Evolutionary conservation across 108 stramenopile species (phyloP), one percentile per base, ranked within the genome.

Genomic region (Skeletonema menzelii): DNA sequence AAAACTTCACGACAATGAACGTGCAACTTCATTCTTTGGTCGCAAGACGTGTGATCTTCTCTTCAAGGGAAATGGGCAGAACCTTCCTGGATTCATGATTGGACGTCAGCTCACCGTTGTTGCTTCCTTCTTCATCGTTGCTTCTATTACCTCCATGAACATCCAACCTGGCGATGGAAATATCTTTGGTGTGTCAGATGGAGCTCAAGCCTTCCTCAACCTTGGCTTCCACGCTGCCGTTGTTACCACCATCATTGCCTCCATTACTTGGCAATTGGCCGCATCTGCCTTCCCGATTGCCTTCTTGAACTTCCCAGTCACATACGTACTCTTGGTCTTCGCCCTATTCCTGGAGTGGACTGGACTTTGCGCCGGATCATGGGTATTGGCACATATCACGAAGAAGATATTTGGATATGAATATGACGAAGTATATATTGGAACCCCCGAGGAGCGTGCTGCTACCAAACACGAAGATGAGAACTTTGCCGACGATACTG

Each of bases 221-320:
- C 84, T 76, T 32, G 92, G 92, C 53, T 82, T 94, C 67, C 79
- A 89, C 27, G 92, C 90, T n/a, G 92, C 92, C 44, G 67, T 94
- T 72, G 89, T 88, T 49, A 88, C 90, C 26, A 93, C 92, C 53
- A 89, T 91, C 62, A 61, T 90, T 53, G 92, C 82, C 27, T 93
- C 88, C 65, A 87, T 93, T 61, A 60, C 78, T 0, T 93, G 92
- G 92, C 88, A 86, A 73, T 75, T 87, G 64, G 85, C 87, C 30
- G 91, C 91, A 11, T 81, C 82, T 53, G 83, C 82, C 34, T 90
- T 85, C 86, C 91, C 91, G 8, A 63, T 91, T 37, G 75, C 86
- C 27, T 88, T 91, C 83, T 24, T 91, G 59, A 77, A 76, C 83
- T 86, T 75, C 70, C 87, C 90, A 63, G 35, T 91, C 55, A 82